Base-by-base conservation (phyloP, 805 yeast species). In the Kuraishia piskuri region DNA sequence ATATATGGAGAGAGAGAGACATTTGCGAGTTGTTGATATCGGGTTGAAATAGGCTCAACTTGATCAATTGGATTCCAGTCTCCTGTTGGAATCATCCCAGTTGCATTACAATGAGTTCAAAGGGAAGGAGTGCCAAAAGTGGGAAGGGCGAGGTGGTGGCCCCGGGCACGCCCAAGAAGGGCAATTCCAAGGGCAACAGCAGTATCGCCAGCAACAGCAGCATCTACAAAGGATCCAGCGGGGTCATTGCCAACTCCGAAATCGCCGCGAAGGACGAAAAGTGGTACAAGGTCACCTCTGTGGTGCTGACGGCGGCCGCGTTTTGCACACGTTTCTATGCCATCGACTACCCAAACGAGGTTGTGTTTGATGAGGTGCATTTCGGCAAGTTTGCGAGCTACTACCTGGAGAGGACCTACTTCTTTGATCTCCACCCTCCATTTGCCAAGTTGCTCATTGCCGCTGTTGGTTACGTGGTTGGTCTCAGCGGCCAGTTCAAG, bases 341-440 rank as follows among this genome's bases (percentile, higher is more conserved):
- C 55, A 76, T 88, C 53, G 75, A 83, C 66, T 73, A 70, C 50
- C 95, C 95, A 2, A 74, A 76, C 56, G 85, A 84, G 65, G 95
- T 88, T 54, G 94, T 88, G 2, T 88, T 88, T 61, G 96, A 88
- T 69, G 95, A 88, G 65, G 94, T 86, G 21, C 95, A 88, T 67
- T 88, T 88, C 62, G 96, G 96, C 40, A 87, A 87, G 62, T 87
- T 87, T 67, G 92, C 92, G 7, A 80, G 90, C 1, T 86, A 87
- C 69, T 92, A 92, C 68, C 71, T 92, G 55, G 88, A 92, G 68
- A 78, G 96, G 57, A 86, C 96, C 0, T 94, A 88, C 68, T 94
- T 90, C 68, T 94, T 94, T 64, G 99, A 94, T 70, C 82, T 94
- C 52, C 99, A 94, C 71, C 99, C 99, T 9, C 99, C 99, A 22